Base-by-base conservation (phyloP, 2,329 filamentous ascomycete genomes). In the Massarina eburnea region DNA sequence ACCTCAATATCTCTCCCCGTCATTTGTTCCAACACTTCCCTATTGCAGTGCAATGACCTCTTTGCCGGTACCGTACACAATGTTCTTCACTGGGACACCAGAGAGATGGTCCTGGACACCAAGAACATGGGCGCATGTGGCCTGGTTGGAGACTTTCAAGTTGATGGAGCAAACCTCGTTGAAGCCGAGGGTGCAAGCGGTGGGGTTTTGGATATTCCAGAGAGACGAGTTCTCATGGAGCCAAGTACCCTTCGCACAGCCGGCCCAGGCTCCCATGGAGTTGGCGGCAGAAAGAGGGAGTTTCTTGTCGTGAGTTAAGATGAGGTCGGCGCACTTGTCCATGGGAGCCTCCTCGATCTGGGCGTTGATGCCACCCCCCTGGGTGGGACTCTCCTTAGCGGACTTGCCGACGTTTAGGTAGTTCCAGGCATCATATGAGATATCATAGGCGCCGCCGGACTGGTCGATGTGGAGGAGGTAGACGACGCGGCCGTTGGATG, bases 361-460 rank as follows among this genome's bases (percentile, higher is more conserved):
- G 72, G 82, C 81, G 30, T 67, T 58, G 34, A 80, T 67, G 39
- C 76, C 75, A 35, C 81, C 79, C 48, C 79, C 80, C 36, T 62
- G 45, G 4, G 72, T 67, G 17, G 79, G 79, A 42, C 72, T 58
- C 18, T 71, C 58, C 14, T 65, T 70, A 35, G 80, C 81, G 9
- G 72, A 71, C 45, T 72, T 58, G 50, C 80, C 80, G 24, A 73
- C 78, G 54, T 68, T 68, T 33, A 84, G 78, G 57, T 79, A 78
- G 72, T 81, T 82, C 79, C 79, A 84, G 36, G 80, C 80, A 51
- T 83, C 80, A 71, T 83, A 84, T 43, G 73, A 77, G 68, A 84
- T 76, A 66, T 84, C 81, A 64, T 80, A 66, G 43, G 80, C 80
- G 37, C 80, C 80, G 27, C 71, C 73, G 0, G 80, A 83, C 41